phyloP scores from a whole-genome alignment of 495 filamentous ascomycete species.

The Massariosphaeria phaeospora region DNA sequence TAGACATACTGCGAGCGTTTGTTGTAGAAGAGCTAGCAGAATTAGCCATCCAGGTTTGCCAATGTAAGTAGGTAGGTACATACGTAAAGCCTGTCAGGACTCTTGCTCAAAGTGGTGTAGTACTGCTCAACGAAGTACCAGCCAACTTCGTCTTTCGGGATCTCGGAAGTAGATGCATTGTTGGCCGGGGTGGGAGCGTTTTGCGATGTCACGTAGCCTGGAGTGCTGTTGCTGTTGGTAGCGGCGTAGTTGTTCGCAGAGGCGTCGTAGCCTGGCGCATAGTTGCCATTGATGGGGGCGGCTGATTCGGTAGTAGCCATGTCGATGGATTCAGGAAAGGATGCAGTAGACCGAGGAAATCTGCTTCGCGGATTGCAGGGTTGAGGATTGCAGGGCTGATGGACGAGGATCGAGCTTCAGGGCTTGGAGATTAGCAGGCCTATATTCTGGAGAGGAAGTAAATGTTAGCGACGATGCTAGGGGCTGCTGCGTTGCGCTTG shows the following conservation, averaged over 20 bases:
- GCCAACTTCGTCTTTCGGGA: constrained; percentile 80
- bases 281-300: constrained; percentile 44
- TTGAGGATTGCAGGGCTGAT: neutral
- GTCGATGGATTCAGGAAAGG: constrained; percentile 13
- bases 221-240: constrained; percentile 18
- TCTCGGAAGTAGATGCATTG: constrained; percentile 23
- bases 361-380: neutral
- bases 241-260: constrained; percentile 33
- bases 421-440: neutral
- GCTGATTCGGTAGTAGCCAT: constrained; percentile 41
- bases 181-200: constrained; percentile 4
- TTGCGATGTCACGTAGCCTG: constrained; percentile 18
- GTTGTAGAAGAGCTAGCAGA: constrained; percentile 46
- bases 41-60: neutral
- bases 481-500: neutral
- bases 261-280: constrained; percentile 36
- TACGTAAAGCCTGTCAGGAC: constrained; percentile 86
- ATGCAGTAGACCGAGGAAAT: neutral
- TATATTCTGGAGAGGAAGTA: neutral
- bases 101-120: constrained; percentile 93
- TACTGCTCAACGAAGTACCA: constrained; percentile 99
- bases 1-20: constrained; percentile 47
- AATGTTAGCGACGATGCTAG: neutral
- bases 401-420: too few species aligned
- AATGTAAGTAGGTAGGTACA: constrained; percentile 37